phyloP scores from a whole-genome alignment of 148 eudicot genomes.

The Rheum nobile region DNA sequence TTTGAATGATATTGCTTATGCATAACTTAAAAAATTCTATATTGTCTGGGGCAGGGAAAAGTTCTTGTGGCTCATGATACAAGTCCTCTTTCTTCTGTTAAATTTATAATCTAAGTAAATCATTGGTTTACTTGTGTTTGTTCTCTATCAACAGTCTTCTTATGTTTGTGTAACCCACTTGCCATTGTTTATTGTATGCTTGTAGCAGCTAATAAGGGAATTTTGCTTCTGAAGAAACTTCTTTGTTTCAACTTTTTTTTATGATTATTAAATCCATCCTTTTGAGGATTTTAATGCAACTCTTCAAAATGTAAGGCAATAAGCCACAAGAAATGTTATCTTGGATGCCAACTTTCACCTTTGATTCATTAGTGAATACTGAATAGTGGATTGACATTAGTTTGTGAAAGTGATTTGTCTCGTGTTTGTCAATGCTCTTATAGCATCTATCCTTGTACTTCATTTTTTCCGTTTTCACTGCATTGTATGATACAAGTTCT shows the following conservation, averaged over 20 bases:
- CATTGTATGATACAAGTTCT: neutral
- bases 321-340: neutral
- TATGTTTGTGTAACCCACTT: conserved; percentile 12
- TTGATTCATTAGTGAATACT: neutral
- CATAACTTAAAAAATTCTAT: neutral
- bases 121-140: neutral
- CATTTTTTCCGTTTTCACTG: neutral
- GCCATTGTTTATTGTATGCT: conserved; percentile 23
- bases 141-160: neutral
- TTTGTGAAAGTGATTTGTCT: neutral
- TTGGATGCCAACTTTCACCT: neutral
- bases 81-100: neutral
- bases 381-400: neutral
- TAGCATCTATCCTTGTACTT: neutral
- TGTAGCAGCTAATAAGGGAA: conserved; percentile 20
- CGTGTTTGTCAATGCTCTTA: neutral
- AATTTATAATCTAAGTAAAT: neutral
- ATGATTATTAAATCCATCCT: neutral
- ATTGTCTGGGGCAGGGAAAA: neutral
- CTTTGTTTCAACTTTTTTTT: neutral
- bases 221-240: conserved; percentile 16
- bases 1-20: neutral
- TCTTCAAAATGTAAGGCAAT: conserved; percentile 7
- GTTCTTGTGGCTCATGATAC: neutral
- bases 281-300: conserved; percentile 5